Base-by-base conservation (phyloP, 768 basidiomycete species). In the Hypholoma fasciculare region DNA sequence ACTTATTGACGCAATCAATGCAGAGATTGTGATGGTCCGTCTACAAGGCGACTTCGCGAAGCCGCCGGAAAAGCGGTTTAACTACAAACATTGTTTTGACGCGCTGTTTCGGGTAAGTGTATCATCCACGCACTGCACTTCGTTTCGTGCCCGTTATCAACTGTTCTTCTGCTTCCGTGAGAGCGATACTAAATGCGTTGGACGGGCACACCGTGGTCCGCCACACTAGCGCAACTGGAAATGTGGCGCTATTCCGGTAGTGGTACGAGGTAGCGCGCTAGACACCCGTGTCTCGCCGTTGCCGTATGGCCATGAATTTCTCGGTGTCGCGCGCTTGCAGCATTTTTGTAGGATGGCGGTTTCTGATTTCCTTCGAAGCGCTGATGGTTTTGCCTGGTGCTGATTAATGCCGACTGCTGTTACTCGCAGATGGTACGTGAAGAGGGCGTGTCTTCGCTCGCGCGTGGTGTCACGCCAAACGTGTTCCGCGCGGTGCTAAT, bases 41-140 rank as follows among this genome's bases (percentile, higher is more conserved):
- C 79, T 96, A 60, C 94, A 96, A 73, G 93, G 89, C 38, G 94
- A 96, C 73, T 88, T 91, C 65, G 93, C 92, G 6, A 96, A 95
- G 70, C 84, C 91, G 1, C 86, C 88, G 8, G 92, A 92, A 75
- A 91, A 92, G 71, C 81, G 91, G 44, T 89, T 94, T 76, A 92
- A 92, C 66, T 96, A 96, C 71, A 92, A 91, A 75, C 82, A 96
- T 70, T 90, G 88, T 63, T 84, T 96, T 54, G 93, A 96, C 74
- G 94, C 93, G 0, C 76, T 96, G 13, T 91, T 86, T 75, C 78
- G 92, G 53, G 92, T 93, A 69, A 73, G 89, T 23, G 23, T 1
- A 23, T 23, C 23, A 23, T 23, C 4, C 23, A 23, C 23, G 23
- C 23, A 23, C 23, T 23, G 23, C 23, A 23, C 23, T 82, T n/a